A percentile compares a stretch with the other conserved stretches of the same genome.
Conservation (phyloP, 2,329 filamentous ascomycete species). For the Fusarium sp. region DNA sequence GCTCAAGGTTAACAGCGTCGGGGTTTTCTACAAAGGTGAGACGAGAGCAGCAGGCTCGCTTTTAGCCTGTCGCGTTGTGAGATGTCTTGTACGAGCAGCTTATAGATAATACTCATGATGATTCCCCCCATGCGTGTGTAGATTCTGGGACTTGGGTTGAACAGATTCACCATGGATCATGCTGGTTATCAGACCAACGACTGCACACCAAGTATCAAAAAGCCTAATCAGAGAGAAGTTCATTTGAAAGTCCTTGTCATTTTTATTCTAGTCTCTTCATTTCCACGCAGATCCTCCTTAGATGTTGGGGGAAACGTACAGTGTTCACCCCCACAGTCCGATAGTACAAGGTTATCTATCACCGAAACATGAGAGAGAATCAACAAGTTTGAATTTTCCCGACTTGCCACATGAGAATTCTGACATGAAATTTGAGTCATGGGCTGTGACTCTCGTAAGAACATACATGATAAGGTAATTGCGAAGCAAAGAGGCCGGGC, state of each 20-base stretch:
- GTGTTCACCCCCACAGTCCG: constrained; percentile 20
- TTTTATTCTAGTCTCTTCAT: not conserved
- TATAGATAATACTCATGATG: constrained; percentile 23
- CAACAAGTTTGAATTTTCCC: constrained; percentile 41
- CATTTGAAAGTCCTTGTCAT: no score
- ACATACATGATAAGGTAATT: constrained; percentile 6
- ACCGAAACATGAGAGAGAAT: not conserved
- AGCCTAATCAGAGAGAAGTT: not conserved
- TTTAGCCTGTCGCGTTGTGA: not conserved
- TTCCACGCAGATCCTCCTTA: not conserved
- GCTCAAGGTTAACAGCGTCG: constrained; percentile 9
- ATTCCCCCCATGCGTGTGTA: not conserved
- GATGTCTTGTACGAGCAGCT: constrained; percentile 6
- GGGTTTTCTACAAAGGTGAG: constrained; percentile 14
- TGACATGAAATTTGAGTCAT: not conserved
- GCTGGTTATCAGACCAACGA: no score
- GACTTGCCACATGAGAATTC: constrained; percentile 11
- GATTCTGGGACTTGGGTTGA: no score
- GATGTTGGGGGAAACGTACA: not conserved
- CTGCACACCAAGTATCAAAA: not conserved
- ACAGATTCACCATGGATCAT: no score
- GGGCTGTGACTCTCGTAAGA: not conserved
- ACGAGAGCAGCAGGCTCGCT: constrained; percentile 5
- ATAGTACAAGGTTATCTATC: constrained; percentile 16
- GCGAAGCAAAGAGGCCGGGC: not conserved